Conservation (phyloP, 345 rosid species). For the Brassica napus region Da-Ae NC_063452.1:22556501-22557000, state of each 20-base stretch:
- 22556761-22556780: background rate
- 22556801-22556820: slow-evolving; percentile 63
- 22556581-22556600: background rate
- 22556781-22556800: slow-evolving; percentile 36
- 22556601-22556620: background rate
- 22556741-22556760: background rate
- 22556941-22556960: too few relatives aligned
- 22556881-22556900: too few relatives aligned
- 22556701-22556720: background rate
- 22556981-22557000: too few relatives aligned
- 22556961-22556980: too few relatives aligned
- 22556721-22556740: background rate
- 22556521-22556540: background rate
- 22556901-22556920: too few relatives aligned
- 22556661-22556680: background rate
- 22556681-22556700: background rate
- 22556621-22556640: background rate
- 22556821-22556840: too few relatives aligned
- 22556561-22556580: background rate
- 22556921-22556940: too few relatives aligned
- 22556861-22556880: too few relatives aligned
- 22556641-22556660: background rate
- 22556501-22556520: too few relatives aligned
- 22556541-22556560: background rate
- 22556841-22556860: too few relatives aligned